A percentile compares a stretch with the other conserved stretches of the same genome.
Conservation (phyloP, 2,329 filamentous ascomycete genomes). For the Proliferodiscus dingleyae region DNA sequence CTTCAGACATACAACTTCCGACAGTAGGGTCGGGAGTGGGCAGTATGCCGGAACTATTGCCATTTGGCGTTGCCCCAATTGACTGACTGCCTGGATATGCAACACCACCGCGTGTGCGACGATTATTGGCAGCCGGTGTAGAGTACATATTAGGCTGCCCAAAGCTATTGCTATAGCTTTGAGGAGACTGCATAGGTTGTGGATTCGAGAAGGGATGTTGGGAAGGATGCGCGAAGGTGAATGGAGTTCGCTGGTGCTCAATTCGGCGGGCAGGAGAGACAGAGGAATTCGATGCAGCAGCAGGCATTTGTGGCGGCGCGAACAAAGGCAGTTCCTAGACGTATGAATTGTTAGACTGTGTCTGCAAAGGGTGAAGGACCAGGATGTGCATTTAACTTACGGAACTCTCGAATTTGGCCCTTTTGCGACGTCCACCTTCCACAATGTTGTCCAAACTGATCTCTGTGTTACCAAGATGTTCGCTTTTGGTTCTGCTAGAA, state of each 20-base stretch:
- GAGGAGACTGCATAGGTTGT: slow-evolving; percentile 76
- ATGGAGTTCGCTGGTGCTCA: slow-evolving; percentile 62
- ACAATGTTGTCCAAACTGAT: slow-evolving; percentile 98
- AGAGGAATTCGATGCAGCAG: slow-evolving; percentile 94
- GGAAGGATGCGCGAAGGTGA: slow-evolving; percentile 71
- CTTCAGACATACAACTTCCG: slow-evolving; percentile 93
- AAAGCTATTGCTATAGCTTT: slow-evolving; percentile 60
- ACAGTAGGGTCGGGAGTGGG: slow-evolving; percentile 97
- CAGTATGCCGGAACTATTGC: slow-evolving; percentile 56
- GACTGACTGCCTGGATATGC: slow-evolving; percentile 43
- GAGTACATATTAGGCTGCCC: slow-evolving; percentile 55
- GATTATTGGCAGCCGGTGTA: slow-evolving; percentile 59
- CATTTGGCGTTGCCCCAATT: slow-evolving; percentile 37
- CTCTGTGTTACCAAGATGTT: slow-evolving; percentile 88
- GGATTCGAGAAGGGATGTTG: slow-evolving; percentile 78
- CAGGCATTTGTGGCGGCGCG: slow-evolving; percentile 87
- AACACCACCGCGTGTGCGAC: slow-evolving; percentile 62
- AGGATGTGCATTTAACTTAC: slow-evolving; percentile 53
- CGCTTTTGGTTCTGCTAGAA: slow-evolving; percentile 70
- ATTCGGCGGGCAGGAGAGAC: slow-evolving; percentile 84
- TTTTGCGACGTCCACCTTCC: slow-evolving; percentile 90
- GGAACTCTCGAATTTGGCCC: slow-evolving; percentile 93
- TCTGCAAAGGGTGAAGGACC: neutral
- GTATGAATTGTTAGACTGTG: slow-evolving; percentile 19
- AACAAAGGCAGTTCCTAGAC: slow-evolving; percentile 88